phyloP scores from a whole-genome alignment of 345 rosid genomes.

The Eucalyptus dawsonii region DNA sequence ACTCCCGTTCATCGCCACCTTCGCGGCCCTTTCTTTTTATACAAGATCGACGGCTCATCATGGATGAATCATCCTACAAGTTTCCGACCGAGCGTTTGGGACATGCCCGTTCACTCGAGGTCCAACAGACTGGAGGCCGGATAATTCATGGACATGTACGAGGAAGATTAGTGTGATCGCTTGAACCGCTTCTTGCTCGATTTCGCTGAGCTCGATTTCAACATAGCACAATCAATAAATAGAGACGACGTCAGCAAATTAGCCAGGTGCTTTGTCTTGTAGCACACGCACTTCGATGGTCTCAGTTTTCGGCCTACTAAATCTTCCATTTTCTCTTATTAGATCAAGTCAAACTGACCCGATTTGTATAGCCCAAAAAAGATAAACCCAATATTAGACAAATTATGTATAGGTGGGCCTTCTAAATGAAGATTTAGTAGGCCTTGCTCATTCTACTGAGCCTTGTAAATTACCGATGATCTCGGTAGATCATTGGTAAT shows the following conservation, averaged over 20 bases:
- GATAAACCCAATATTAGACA: not conserved
- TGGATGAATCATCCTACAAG: not conserved
- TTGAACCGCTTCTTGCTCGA: not conserved
- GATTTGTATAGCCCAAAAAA: not conserved
- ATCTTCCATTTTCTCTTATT: not conserved
- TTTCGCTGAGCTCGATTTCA: not conserved
- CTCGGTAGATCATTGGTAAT: not conserved
- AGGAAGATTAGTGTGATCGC: not conserved
- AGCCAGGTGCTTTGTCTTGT: not conserved
- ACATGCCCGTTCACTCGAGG: conserved; percentile 2
- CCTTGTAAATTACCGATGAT: not conserved
- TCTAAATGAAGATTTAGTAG: not conserved
- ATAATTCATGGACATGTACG: conserved; percentile 1
- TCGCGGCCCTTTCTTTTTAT: too few relatives aligned
- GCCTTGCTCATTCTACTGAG: not conserved
- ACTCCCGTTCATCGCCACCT: too few relatives aligned
- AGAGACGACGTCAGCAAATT: not conserved
- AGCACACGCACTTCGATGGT: not conserved
- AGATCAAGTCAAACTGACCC: not conserved
- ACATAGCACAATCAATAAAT: not conserved
- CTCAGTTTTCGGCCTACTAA: not conserved
- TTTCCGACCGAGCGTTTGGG: not conserved
- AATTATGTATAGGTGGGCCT: not conserved
- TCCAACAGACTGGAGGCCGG: not conserved
- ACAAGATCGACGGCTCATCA: not conserved